Evolutionary conservation across 495 filamentous ascomycete species (phyloP), one percentile per base, ranked within the genome.

Genomic region (Penicillium angulare): DNA sequence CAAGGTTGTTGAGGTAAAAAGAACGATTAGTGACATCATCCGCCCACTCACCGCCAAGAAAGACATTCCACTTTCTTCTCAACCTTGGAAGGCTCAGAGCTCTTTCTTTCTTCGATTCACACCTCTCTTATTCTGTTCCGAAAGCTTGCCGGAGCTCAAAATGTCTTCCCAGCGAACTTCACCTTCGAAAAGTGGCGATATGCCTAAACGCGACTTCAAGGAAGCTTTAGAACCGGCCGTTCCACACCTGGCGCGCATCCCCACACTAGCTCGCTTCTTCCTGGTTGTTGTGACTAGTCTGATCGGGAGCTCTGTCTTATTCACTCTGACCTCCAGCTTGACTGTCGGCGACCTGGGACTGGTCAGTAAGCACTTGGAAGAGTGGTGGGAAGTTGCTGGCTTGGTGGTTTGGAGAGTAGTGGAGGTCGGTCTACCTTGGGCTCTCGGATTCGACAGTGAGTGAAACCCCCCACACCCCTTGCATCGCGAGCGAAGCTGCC

Each of bases 341-440:
- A 76, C 72, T 0, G 71, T 68, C 9, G 76, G 74, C 15, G 83
- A 90, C 53, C 67, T 93, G 20, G 79, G 78, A 0, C 60, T 62
- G 27, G 81, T 91, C 46, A 82, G 79, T 61, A 79, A 83, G 51
- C 77, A 75, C 26, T 50, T 83, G 40, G 80, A 81, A 45, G 75
- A 80, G 49, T 79, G 77, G 78, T 70, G 72, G 59, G 82, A 88
- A 64, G 72, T 86, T n/a, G 75, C 55, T 7, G 75, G 78, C 5
- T 60, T 88, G 48, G 67, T 87, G 9, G 79, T 57, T 7, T 92
- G 87, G 86, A 85, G 78, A 69, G 68, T 85, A 48, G 73, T 84
- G 27, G 83, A 88, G 64, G 74, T 95, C 40, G 84, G 75, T 18
- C 54, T 89, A 15, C 82, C 79, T 26, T 95, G 89, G 90, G 78